Evolutionary conservation across 2,329 filamentous ascomycete species (phyloP).

Genomic region (Colletotrichum tanaceti): DNA sequence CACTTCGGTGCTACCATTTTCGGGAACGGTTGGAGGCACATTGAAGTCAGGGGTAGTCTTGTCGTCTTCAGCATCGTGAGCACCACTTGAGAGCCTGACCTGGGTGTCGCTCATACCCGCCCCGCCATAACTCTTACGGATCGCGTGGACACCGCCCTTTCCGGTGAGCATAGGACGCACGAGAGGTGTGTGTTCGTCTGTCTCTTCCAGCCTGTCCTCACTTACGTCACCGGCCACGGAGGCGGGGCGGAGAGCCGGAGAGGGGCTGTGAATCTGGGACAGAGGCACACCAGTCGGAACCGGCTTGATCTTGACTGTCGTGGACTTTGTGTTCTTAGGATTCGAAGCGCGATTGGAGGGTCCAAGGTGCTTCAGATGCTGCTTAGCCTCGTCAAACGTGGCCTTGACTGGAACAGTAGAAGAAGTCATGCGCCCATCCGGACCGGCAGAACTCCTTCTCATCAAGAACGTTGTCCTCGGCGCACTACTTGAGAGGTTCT

Average conservation of each 20-base stretch:
- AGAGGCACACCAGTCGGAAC: slow-evolving; percentile 59
- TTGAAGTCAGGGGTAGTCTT: slow-evolving; percentile 11
- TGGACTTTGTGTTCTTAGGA: slow-evolving; percentile 70
- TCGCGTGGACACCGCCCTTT: slow-evolving; percentile 41
- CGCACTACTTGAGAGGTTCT: slow-evolving; percentile 58
- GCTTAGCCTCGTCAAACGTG: slow-evolving; percentile 71
- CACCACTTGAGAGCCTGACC: slow-evolving; percentile 31
- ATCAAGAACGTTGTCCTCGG: slow-evolving; percentile 69
- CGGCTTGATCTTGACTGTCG: slow-evolving; percentile 76
- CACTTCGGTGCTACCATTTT: slow-evolving; percentile 18
- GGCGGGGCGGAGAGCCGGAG: slow-evolving; percentile 42
- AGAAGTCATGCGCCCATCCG: slow-evolving; percentile 62
- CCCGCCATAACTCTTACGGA: slow-evolving; percentile 40
- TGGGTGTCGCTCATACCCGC: slow-evolving; percentile 39
- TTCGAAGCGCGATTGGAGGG: slow-evolving; percentile 75
- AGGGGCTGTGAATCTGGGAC: slow-evolving; percentile 36
- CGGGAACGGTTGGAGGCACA: slow-evolving; percentile 26
- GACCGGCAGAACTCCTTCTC: slow-evolving; percentile 66
- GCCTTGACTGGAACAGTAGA: slow-evolving; percentile 67
- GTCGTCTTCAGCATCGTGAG: slow-evolving; percentile 12
- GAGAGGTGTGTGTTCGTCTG: slow-evolving; percentile 39
- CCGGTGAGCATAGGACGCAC: slow-evolving; percentile 44
- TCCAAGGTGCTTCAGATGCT: slow-evolving; percentile 73
- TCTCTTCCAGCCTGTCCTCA: slow-evolving; percentile 29
- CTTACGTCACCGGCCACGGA: slow-evolving; percentile 41